A percentile compares a stretch with the other conserved stretches of the same genome.
These are phyloP conservation scores for Hibiscus tridactylites DNA, from an alignment of 345 rosid genomes.

Conservation along the genomic window DNA sequence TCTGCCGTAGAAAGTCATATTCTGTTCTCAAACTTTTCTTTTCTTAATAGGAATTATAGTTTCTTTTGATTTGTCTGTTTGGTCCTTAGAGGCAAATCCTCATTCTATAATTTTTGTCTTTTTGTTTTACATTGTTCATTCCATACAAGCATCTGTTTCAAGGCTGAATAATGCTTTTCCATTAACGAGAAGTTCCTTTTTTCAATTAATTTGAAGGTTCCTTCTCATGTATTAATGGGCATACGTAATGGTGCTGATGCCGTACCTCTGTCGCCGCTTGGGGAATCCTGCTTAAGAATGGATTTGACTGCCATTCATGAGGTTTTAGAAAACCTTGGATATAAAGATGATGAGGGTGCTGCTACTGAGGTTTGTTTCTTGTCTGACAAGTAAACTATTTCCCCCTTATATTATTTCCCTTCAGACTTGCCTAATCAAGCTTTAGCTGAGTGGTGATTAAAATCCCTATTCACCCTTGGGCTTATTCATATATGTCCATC, in stretches of 20 bases:
- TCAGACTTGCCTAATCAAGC: background rate
- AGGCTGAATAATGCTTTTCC: background rate
- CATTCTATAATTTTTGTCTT: background rate
- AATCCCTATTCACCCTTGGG: background rate
- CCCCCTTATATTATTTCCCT: background rate
- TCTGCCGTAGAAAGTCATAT: background rate
- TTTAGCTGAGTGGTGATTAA: background rate
- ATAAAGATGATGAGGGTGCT: constrained; percentile 83
- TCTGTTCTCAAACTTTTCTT: background rate
- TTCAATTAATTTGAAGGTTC: constrained; percentile 42
- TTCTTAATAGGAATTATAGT: background rate
- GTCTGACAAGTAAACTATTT: background rate
- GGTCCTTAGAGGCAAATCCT: background rate
- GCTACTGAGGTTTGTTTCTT: constrained; percentile 58
- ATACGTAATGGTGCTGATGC: constrained; percentile 53
- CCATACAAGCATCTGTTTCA: background rate
- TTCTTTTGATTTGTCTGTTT: constrained; percentile 1
- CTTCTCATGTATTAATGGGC: constrained; percentile 81
- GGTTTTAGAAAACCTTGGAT: constrained; percentile 62
- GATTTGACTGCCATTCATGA: constrained; percentile 80
- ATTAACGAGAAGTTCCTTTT: background rate
- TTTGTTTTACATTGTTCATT: constrained; percentile 1
- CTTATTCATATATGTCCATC: background rate
- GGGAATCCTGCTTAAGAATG: constrained; percentile 82
- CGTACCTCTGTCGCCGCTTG: constrained; percentile 54